Percentiles rank a stretch among this genome's conserved stretches.
These are phyloP conservation scores for Fremontodendron californicum DNA, from an alignment of 345 rosid genomes.

Conservation along the genomic window DNA sequence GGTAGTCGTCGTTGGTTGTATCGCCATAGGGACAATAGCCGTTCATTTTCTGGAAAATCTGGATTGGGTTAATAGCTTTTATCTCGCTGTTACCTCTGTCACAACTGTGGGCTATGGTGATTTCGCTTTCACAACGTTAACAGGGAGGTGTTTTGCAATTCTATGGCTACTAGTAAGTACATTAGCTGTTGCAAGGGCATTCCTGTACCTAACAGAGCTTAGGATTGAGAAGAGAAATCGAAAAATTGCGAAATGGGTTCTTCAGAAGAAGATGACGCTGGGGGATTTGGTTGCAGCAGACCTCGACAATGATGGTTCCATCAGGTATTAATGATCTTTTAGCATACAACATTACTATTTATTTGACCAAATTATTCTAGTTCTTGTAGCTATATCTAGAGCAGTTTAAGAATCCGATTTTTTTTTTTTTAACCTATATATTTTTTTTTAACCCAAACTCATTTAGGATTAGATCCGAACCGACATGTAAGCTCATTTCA, in stretches of 20 bases:
- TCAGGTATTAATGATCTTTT: constrained; percentile 41
- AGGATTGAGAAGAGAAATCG: constrained; percentile 60
- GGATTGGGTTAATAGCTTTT: constrained; percentile 64
- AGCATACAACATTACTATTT: not conserved
- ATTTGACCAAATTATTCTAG: not conserved
- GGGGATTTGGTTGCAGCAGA: constrained; percentile 73
- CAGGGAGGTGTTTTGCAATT: constrained; percentile 60
- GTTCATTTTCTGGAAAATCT: constrained; percentile 42
- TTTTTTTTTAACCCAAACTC: too few relatives aligned
- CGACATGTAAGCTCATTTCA: too few relatives aligned
- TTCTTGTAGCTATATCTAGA: not conserved
- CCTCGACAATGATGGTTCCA: constrained; percentile 60
- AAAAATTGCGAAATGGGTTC: constrained; percentile 56
- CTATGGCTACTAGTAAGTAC: constrained; percentile 59
- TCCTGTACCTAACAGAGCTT: constrained; percentile 49
- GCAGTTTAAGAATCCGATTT: too few relatives aligned
- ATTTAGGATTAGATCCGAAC: too few relatives aligned
- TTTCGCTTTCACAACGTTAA: constrained; percentile 37
- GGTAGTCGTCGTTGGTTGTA: constrained; percentile 39
- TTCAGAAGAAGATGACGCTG: constrained; percentile 56
- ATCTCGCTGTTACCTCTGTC: constrained; percentile 60
- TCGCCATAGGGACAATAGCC: constrained; percentile 44
- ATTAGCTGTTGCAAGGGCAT: constrained; percentile 63
- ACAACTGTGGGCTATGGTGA: constrained; percentile 75
- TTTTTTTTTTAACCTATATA: too few relatives aligned